phyloP scores from a whole-genome alignment of 1,284 basidiomycete species.

The Amylostereum chailletii region DNA sequence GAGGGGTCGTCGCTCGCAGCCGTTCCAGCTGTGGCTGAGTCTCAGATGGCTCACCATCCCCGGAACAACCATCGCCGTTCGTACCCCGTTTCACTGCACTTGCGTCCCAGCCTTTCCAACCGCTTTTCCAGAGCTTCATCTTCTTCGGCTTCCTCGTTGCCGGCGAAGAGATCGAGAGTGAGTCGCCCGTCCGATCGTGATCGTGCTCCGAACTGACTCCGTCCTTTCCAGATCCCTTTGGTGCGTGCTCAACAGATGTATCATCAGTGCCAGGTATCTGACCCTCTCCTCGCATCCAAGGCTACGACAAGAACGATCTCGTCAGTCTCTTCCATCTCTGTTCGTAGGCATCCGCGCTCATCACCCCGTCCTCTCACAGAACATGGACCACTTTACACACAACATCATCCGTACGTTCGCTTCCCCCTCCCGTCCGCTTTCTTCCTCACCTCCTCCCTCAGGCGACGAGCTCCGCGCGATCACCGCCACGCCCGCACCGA shows the following conservation, averaged over 20 bases:
- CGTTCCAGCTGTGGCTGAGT: slow-evolving; percentile 58
- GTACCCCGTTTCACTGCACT: slow-evolving; percentile 6
- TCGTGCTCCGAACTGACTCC: slow-evolving; percentile 8
- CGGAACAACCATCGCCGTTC: slow-evolving; percentile 34
- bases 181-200: slow-evolving; percentile 16
- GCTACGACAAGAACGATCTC: slow-evolving; percentile 63
- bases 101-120: neutral
- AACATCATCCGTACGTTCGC: slow-evolving; percentile 47
- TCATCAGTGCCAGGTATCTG: slow-evolving; percentile 3
- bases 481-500: slow-evolving; percentile 45
- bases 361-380: slow-evolving; percentile 22
- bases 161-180: slow-evolving; percentile 66
- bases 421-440: slow-evolving; percentile 3
- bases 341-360: slow-evolving; percentile 4
- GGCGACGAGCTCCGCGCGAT: slow-evolving; percentile 51
- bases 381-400: slow-evolving; percentile 58
- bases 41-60: slow-evolving; percentile 65
- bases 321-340: slow-evolving; percentile 23
- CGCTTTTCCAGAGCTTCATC: slow-evolving; percentile 34
- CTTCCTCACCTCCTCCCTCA: slow-evolving; percentile 11
- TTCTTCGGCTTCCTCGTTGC: slow-evolving; percentile 66
- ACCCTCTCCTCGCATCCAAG: slow-evolving; percentile 14
- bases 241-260: slow-evolving; percentile 17
- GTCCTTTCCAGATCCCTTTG: slow-evolving; percentile 41
- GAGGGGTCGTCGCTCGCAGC: slow-evolving; percentile 25